phyloP scores from a whole-genome alignment of 2,329 filamentous ascomycete species.

The Xylaria sp. region DNA sequence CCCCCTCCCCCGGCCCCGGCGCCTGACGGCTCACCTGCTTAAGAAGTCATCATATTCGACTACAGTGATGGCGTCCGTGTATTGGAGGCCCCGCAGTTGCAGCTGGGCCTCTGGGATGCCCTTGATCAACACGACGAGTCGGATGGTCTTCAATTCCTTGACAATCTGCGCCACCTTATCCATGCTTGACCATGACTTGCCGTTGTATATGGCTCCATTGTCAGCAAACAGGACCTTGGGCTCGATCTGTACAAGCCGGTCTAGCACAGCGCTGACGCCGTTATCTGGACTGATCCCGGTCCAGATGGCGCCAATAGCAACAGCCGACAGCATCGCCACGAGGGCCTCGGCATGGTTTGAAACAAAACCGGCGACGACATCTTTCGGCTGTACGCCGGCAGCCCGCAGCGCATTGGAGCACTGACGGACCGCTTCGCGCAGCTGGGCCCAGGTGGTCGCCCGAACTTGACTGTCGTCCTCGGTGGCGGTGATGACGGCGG shows the following conservation, averaged over 20 bases:
- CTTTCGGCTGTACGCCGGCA: conserved; percentile 67
- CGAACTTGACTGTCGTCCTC: conserved; percentile 72
- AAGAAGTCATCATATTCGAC: conserved; percentile 61
- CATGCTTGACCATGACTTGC: conserved; percentile 84
- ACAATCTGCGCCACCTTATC: conserved; percentile 84
- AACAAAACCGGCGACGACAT: conserved; percentile 78
- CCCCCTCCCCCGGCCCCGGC: no score
- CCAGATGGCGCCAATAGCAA: conserved; percentile 89
- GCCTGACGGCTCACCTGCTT: conserved; percentile 44
- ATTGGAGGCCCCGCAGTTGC: conserved; percentile 56
- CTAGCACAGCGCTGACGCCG: conserved; percentile 89
- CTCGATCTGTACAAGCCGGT: conserved; percentile 85
- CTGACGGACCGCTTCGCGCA: conserved; percentile 79
- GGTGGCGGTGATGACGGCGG: conserved; percentile 83
- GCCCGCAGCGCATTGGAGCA: conserved; percentile 78
- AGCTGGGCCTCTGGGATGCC: conserved; percentile 63
- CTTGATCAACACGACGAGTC: conserved; percentile 79
- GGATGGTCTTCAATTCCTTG: conserved; percentile 70
- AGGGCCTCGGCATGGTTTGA: conserved; percentile 91
- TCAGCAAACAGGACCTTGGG: conserved; percentile 87
- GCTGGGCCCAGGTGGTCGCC: conserved; percentile 76
- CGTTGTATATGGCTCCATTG: conserved; percentile 83
- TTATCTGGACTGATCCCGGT: conserved; percentile 93
- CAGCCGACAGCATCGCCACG: conserved; percentile 86
- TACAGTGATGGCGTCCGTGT: conserved; percentile 56